Evolutionary conservation across 1,139 yeast genomes (phyloP).

Genomic region (Debaryomycetaceae sp.): DNA sequence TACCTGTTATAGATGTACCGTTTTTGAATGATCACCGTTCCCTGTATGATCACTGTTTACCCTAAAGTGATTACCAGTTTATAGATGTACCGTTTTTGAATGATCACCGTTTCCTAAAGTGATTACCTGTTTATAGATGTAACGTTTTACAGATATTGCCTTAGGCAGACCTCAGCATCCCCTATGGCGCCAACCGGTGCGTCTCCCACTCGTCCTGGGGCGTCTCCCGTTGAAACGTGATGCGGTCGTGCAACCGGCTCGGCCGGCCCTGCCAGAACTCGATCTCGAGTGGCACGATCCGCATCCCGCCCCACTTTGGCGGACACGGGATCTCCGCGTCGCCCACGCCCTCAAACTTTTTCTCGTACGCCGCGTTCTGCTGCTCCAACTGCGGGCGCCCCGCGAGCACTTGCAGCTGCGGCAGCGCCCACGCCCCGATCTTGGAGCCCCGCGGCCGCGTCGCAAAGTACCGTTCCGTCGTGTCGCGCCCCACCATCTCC

Average conservation of each 20-base stretch:
- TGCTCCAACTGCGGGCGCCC: constrained; percentile 54
- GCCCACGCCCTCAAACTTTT: constrained; percentile 44
- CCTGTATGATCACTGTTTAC: too few species aligned
- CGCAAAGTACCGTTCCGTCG: constrained; percentile 64
- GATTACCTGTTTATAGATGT: too few species aligned
- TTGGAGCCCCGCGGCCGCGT: constrained; percentile 89
- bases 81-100: too few species aligned
- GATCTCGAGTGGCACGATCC: constrained; percentile 78
- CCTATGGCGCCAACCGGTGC: constrained; percentile 64
- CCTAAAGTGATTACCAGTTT: too few species aligned
- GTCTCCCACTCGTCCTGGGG: constrained; percentile 47
- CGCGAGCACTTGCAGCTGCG: constrained; percentile 58
- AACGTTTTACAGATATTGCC: too few species aligned
- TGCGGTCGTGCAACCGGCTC: constrained; percentile 83
- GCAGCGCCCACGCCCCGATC: constrained; percentile 96
- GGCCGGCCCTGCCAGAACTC: constrained; percentile 98
- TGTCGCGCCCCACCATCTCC: constrained; percentile 64
- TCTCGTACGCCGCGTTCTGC: constrained; percentile 34
- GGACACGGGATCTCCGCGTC: constrained; percentile 78
- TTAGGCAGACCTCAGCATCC: too few species aligned
- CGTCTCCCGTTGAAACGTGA: constrained; percentile 53
- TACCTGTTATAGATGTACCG: too few species aligned
- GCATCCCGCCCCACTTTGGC: constrained; percentile 89
- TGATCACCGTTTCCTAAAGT: too few species aligned
- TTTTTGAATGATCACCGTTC: too few species aligned